Base-by-base conservation (phyloP, 805 yeast species). In the Myxozyma geophila region DNA sequence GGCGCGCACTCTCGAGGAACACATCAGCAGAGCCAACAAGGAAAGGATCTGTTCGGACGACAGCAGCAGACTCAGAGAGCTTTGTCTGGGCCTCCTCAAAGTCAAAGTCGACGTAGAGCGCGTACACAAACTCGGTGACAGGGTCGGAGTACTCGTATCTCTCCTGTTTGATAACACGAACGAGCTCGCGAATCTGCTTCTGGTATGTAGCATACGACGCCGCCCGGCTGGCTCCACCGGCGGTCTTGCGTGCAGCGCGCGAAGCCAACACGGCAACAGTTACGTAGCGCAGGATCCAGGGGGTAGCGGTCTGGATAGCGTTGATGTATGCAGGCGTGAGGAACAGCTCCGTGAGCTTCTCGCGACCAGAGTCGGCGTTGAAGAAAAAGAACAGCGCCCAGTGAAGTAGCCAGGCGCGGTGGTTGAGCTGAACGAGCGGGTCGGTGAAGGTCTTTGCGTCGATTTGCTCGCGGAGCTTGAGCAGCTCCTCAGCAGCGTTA, bases 291-390 rank as follows among this genome's bases (percentile, higher is more conserved):
- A 86, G 74, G 55, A 87, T 77, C 91, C 91, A 87, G 21, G 90
- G 91, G 72, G 87, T 82, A 8, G 88, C 80, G 39, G 89, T 88
- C 76, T 87, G 90, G 72, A 87, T 86, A 1, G 89, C 82, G 63
- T 86, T 83, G 64, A 87, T 75, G 74, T 85, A 85, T 7, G 87
- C 83, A 4, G 87, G 81, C 17, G 84, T 78, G 72, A 85, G 81
- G 74, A 85, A 84, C 58, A 85, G 72, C 66, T 87, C 90, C 62
- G 82, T 78, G 63, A 87, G 75, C 51, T 79, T 78, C 59, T 84
- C 87, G 37, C 80, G 72, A 9, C 87, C 87, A 60, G 79, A 78
- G 59, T 79, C 83, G 54, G 75, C 74, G 71, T 82, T 81, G 80
- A 85, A 85, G 71, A 82, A 84, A 67, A 86, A 85, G 79, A 85